Evolutionary conservation across 108 stramenopile species (phyloP).

Genomic region (Nannochloropsis granulata): DNA sequence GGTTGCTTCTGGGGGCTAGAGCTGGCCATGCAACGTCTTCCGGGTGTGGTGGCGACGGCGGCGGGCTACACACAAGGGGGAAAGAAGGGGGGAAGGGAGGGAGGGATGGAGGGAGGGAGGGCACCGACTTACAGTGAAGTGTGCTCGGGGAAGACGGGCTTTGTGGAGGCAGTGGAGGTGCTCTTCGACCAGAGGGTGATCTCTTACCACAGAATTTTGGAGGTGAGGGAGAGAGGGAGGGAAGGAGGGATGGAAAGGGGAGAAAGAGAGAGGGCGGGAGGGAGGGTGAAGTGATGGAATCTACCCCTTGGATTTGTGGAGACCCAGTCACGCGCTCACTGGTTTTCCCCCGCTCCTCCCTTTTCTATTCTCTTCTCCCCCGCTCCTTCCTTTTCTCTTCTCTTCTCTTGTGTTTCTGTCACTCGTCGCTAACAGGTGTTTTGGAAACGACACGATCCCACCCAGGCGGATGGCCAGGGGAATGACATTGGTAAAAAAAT

Average conservation of each 20-base stretch:
- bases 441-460: not conserved
- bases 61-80: not conserved
- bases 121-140: not conserved
- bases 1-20: slow-evolving; percentile 1
- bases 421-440: not conserved
- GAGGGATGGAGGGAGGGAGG: not conserved
- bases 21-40: not conserved
- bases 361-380: not conserved
- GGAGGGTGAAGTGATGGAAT: too few species aligned
- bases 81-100: not conserved
- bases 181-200: not conserved
- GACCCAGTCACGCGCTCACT: too few species aligned
- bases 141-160: not conserved
- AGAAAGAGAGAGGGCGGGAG: too few species aligned
- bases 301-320: too few species aligned
- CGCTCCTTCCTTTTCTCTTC: not conserved
- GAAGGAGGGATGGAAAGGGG: too few species aligned
- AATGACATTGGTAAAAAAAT: not conserved
- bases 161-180: not conserved
- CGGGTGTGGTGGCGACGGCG: not conserved
- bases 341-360: not conserved
- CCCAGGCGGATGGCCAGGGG: not conserved
- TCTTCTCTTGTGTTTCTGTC: not conserved
- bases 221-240: not conserved
- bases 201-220: not conserved